Base-by-base conservation (phyloP, 805 yeast species). In the Wickerhamiella lipophila region DNA sequence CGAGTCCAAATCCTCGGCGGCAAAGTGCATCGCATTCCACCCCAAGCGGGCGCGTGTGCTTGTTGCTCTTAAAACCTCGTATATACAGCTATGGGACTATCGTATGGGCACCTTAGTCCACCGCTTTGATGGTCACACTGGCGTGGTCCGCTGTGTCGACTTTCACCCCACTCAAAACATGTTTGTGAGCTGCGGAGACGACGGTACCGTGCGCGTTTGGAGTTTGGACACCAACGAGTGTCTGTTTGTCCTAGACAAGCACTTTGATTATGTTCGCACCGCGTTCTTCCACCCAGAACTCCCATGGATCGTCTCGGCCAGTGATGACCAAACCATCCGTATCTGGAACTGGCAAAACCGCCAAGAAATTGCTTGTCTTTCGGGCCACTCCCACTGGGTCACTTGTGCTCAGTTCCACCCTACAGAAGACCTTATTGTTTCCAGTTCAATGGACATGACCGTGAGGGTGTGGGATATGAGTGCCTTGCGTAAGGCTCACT, bases 261-360 rank as follows among this genome's bases (percentile, higher is more conserved):
- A 92, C 69, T 74, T 89, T 68, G 99, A 92, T 69, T 92, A 88
- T 65, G 83, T 92, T 51, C 78, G 99, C 64, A 83, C 94, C 15
- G 96, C 86, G 19, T 83, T 79, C 56, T 92, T 92, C 77, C 99
- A 92, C 69, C 82, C 79, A 59, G 96, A 87, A 64, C 73, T 92
- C 63, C 99, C 99, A 7, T 92, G 98, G 98, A 83, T 92, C 62
- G 78, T 92, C 52, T 82, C 96, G 22, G 80, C 92, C 53, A 85
- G 96, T 41, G 99, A 92, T 67, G 99, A 92, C 71, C 98, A 92
- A 69, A 92, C 99, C 27, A 87, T 94, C 56, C 77, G 99, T 64
- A 89, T 92, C 56, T 92, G 99, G 99, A 94, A 92, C 69, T 92
- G 98, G 98, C 98, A 94, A 71, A 88, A 88, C 65, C 79, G 98